Evolutionary conservation across 805 yeast genomes (phyloP).

Genomic region (Lipomyces sp.): DNA sequence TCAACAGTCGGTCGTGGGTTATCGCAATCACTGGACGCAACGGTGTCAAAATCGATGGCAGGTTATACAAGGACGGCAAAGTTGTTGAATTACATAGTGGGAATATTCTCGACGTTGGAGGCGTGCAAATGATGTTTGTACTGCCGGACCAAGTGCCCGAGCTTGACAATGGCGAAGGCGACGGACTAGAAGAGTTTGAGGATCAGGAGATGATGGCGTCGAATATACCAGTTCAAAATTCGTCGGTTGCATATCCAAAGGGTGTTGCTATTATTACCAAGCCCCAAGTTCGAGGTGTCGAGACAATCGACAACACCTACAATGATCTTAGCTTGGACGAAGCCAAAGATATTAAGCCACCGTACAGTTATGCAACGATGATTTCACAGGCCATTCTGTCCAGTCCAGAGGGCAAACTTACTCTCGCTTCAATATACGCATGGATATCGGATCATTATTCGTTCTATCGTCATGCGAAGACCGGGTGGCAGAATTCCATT

Average conservation of each 20-base stretch:
- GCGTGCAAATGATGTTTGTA: conserved; percentile 98
- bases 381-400: conserved; percentile 95
- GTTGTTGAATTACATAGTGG: conserved; percentile 71
- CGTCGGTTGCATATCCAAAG: conserved; percentile 46
- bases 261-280: conserved; percentile 52
- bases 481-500: conserved; percentile 99
- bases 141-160: conserved; percentile 66
- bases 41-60: conserved; percentile 88
- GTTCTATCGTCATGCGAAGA: conserved; percentile 85
- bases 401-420: conserved; percentile 82
- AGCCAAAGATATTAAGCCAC: conserved; percentile 92
- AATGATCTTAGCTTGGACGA: conserved; percentile 78
- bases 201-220: conserved; percentile 21
- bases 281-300: conserved; percentile 49
- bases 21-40: conserved; percentile 82
- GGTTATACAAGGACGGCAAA: conserved; percentile 49
- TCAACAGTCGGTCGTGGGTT: conserved; percentile 82
- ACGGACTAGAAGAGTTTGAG: conserved; percentile 19
- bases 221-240: conserved; percentile 21
- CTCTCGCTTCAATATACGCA: conserved; percentile 87
- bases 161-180: conserved; percentile 21
- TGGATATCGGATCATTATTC: conserved; percentile 90
- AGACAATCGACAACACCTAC: conserved; percentile 42
- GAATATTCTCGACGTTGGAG: conserved; percentile 91
- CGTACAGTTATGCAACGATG: conserved; percentile 97